Base-by-base conservation (phyloP, 768 basidiomycete genomes). In the Tylopilus rubrobrunneus region DNA sequence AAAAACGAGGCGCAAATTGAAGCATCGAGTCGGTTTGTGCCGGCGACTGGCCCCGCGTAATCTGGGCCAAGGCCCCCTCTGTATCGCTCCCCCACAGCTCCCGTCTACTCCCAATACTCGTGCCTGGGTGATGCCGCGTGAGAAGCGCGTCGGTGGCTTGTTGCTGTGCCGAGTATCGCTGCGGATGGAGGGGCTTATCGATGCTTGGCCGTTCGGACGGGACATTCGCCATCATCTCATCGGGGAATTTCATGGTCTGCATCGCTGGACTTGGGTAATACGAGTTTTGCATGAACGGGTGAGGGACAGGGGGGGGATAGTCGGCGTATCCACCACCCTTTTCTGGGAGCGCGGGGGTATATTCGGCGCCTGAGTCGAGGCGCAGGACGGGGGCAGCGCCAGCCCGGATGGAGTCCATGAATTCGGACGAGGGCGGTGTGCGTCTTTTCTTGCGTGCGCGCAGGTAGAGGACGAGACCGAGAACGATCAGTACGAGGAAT, bases 401-500 rank as follows among this genome's bases (percentile, higher is more conserved):
- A 0, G 48, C 55, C 42, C 51, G 57, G 49, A 67, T 52, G 29
- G 66, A 65, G 21, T 68, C 64, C 40, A 81, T 66, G 64, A 85
- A 86, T 57, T 84, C 83, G 17, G 82, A 74, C 15, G 84, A 84
- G 4, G 86, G 85, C 1, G 82, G 74, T n/a, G 70, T 73, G 48
- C 71, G 76, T 25, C 63, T 72, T 40, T 72, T 73, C 19, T 51
- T 52, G 21, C 76, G 76, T 17, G 74, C 71, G 40, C 76, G 78
- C 14, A 75, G 60, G 56, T 76, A 63, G 44, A 80, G 37, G 45
- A 83, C 54, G n/a, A 71, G 31, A 31, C 60, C 70, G 8, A 76
- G 49, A 7, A 65, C 44, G 15, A 75, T 33, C 44, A 79, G 58
- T 10, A 68, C 55, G 51, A 80, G 56, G 41, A 78, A 55, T 9